phyloP scores from a whole-genome alignment of 306 rosid genomes.

The Prunus mume region DNA sequence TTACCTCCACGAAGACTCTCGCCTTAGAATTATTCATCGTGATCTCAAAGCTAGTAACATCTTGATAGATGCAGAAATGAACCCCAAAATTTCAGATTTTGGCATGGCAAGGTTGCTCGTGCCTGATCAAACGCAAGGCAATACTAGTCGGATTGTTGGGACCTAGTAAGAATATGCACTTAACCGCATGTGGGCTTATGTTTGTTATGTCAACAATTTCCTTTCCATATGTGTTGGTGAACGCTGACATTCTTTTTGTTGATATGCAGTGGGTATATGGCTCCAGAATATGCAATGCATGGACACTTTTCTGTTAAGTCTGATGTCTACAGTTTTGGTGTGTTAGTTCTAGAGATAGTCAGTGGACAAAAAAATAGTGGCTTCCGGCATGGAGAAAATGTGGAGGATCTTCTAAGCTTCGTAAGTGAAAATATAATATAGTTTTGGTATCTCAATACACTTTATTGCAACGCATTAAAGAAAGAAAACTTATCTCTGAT shows the following conservation, averaged over 20 bases:
- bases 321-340: neutral
- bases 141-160: constrained; percentile 8
- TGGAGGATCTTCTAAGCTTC: neutral
- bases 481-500: neutral
- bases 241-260: neutral
- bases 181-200: neutral
- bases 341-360: neutral
- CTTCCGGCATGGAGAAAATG: neutral
- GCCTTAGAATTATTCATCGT: constrained; percentile 2
- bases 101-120: constrained; percentile 5
- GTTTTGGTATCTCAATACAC: neutral
- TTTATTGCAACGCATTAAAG: neutral
- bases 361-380: neutral
- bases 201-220: neutral
- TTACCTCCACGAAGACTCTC: constrained; percentile 1
- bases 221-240: neutral
- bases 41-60: constrained; percentile 3
- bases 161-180: neutral
- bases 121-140: constrained; percentile 4
- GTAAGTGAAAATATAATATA: neutral
- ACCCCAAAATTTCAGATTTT: constrained; percentile 1
- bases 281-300: neutral
- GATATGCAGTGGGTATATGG: constrained; percentile 1
- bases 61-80: neutral
- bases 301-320: neutral